phyloP scores from a whole-genome alignment of 169 alveolate species.

The Neospora caninum region DNA sequence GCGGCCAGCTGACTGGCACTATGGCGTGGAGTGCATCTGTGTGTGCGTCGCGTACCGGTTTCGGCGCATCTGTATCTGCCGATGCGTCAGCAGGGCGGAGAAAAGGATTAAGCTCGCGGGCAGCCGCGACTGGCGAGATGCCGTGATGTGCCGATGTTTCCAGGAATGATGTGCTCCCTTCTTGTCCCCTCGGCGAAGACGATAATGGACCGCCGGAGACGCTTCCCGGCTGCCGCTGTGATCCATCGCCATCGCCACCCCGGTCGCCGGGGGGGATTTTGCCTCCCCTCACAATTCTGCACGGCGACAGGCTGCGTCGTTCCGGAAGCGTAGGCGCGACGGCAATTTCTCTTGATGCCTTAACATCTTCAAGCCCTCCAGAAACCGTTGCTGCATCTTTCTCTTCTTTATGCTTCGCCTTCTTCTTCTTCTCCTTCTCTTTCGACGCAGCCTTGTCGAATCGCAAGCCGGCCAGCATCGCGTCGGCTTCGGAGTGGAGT shows the following conservation, averaged over 20 bases:
- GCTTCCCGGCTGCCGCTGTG: neutral
- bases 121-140: neutral
- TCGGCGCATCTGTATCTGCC: neutral
- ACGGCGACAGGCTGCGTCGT: neutral
- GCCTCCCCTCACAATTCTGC: neutral
- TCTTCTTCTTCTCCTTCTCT: neutral
- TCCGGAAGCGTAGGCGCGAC: neutral
- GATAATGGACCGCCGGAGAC: neutral
- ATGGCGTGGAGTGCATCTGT: no score
- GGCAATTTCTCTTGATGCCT: neutral
- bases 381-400: no score
- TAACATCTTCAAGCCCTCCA: neutral
- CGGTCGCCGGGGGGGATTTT: neutral
- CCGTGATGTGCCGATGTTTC: neutral
- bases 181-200: neutral
- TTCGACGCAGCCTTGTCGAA: slow-evolving; percentile 1
- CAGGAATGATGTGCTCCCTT: neutral
- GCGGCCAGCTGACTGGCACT: no score
- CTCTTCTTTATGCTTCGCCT: neutral
- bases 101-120: slow-evolving; percentile 15
- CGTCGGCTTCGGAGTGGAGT: neutral
- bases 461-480: slow-evolving; percentile 28
- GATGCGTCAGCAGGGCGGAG: neutral
- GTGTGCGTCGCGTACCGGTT: no score
- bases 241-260: neutral